Percentiles rank a stretch among this genome's conserved stretches.
Evolutionary conservation across 805 yeast species (phyloP).

Genomic region (Monosporozyma aquatica): DNA sequence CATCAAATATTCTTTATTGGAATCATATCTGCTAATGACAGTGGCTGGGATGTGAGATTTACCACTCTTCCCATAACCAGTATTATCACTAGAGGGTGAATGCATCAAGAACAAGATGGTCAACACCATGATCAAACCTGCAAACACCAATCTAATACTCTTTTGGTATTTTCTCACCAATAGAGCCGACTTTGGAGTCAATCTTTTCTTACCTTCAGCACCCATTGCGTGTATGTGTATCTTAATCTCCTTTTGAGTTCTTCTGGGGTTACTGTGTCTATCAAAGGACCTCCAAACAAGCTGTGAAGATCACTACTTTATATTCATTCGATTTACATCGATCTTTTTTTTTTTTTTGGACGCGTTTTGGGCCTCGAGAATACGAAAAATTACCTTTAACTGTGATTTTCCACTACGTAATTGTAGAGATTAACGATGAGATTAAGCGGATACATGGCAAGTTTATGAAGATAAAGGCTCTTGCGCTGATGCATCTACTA

Average conservation of each 20-base stretch:
- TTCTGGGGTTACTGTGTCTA: no score
- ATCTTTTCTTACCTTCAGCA: conserved; percentile 21
- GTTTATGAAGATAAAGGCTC: no score
- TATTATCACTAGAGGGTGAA: background rate
- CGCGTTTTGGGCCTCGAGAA: background rate
- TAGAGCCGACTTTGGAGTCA: conserved; percentile 27
- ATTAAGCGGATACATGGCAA: no score
- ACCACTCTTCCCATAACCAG: background rate
- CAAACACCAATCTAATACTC: conserved; percentile 20
- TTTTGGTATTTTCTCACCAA: conserved; percentile 24
- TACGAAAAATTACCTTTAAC: background rate
- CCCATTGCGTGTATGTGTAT: conserved; percentile 1
- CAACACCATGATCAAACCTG: conserved; percentile 15
- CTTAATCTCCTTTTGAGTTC: no score
- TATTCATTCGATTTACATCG: no score
- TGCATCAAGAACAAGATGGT: conserved; percentile 14
- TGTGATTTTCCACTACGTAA: no score
- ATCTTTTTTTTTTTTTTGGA: no score
- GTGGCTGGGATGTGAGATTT: background rate
- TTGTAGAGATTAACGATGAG: no score
- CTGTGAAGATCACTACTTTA: no score
- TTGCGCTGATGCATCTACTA: no score
- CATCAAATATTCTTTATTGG: conserved; percentile 11
- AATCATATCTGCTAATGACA: conserved; percentile 1
- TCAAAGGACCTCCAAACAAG: no score